Evolutionary conservation across 2,329 filamentous ascomycete genomes (phyloP), one percentile per base, ranked within the genome.

Genomic region (Fusarium marasasianum): DNA sequence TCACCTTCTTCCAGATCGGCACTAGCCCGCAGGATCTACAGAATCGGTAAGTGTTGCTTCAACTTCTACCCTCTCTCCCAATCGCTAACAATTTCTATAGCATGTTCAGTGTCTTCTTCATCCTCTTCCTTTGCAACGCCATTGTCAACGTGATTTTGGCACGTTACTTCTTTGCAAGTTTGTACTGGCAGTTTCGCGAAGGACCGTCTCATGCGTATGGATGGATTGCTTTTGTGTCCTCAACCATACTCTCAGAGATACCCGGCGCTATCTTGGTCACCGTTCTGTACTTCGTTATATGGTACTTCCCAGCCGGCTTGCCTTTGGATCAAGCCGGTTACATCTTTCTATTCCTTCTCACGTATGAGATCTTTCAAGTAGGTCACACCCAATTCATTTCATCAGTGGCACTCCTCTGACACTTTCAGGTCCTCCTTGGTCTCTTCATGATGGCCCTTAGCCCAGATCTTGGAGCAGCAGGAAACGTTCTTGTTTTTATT

Each of bases 351-450:
- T 54, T 54, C 9, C 50, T 54, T 54, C 50, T 54, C n/a, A 54
- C 50, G 2, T 54, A 38, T 54, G 50, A 54, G 50, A 54, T 54
- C 22, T 54, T 54, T 2, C 50, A 54, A 26, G 50, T 38, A 38
- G 5, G 50, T 26, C 4, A 38, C 24, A 4, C 13, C 1, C 3
- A 24, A 3, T 3, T 3, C 3, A 2, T 3, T 11, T 20, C 1
- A 3, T 6, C 8, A 4, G 12, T 11, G n/a, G 12, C 12, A 24
- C 17, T 20, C n/a, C n/a, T 8, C 48, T 51, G 12, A 51, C 8
- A 26, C 7, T 12, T 38, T 8, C 33, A 54, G 50, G 50, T 54
- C 2, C 50, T 54, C 2, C 50, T 54, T 26, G 50, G 50, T 20
- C 50, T 54, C 33, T 54, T 54, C 33, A 54, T 54, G 33, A 38